These are phyloP conservation scores for Colletotrichum sp. DNA, from an alignment of 2,329 filamentous ascomycete species.

Conservation along the genomic window DNA sequence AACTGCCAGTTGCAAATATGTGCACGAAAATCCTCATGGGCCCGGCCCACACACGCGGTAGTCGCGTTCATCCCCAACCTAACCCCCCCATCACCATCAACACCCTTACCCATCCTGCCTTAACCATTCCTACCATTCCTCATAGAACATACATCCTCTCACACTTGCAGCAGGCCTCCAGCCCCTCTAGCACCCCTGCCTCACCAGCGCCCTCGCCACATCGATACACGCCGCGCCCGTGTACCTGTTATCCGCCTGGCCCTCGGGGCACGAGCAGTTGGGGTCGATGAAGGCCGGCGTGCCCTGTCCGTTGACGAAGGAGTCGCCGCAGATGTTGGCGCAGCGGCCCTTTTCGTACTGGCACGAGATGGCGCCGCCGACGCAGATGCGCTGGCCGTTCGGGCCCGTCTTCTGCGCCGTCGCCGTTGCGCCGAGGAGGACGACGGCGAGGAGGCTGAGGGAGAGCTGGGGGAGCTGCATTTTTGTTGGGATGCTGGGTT, in stretches of 20 bases:
- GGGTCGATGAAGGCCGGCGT: slow-evolving; percentile 1
- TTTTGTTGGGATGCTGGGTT: not conserved
- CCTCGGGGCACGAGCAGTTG: slow-evolving; percentile 2
- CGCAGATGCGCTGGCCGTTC: slow-evolving; percentile 4
- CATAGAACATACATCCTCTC: too few species aligned
- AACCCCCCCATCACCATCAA: too few species aligned
- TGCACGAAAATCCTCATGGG: too few species aligned
- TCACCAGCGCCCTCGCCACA: not conserved
- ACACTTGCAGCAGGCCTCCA: too few species aligned
- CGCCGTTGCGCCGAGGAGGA: not conserved
- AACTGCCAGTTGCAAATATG: too few species aligned
- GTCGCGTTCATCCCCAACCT: too few species aligned
- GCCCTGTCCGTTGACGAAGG: not conserved
- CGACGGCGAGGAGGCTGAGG: not conserved
- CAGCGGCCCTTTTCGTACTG: slow-evolving; percentile 7
- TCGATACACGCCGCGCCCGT: slow-evolving; percentile 6
- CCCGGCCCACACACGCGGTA: too few species aligned
- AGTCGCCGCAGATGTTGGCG: slow-evolving; percentile 7
- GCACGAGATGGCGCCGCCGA: slow-evolving; percentile 6
- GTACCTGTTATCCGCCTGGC: slow-evolving; percentile 4
- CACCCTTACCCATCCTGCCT: too few species aligned
- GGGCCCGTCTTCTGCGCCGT: not conserved
- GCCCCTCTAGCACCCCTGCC: not conserved
- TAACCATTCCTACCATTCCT: too few species aligned
- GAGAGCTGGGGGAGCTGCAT: not conserved